Evolutionary conservation across 192 early-diverging fungal species (phyloP).

Genomic region (Powellomyces hirtus): DNA sequence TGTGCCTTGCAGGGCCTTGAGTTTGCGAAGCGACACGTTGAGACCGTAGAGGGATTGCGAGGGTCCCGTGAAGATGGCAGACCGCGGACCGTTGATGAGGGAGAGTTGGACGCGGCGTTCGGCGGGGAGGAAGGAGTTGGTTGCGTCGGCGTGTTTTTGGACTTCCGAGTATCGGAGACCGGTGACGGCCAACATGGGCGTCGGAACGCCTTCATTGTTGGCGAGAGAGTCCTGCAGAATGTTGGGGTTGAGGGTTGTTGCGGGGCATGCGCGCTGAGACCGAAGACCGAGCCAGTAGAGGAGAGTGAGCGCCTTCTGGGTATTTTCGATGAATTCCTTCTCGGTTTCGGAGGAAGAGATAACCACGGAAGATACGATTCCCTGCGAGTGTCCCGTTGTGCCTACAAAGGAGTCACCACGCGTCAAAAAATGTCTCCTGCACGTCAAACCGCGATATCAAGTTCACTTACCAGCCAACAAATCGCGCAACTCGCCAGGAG

Average conservation of each 20-base stretch:
- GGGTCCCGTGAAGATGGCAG: constrained; percentile 84
- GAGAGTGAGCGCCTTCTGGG: constrained; percentile 76
- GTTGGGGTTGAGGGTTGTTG: constrained; percentile 78
- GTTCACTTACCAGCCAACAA: constrained; percentile 44
- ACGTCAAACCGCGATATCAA: not conserved
- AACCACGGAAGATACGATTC: constrained; percentile 80
- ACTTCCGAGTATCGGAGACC: constrained; percentile 80
- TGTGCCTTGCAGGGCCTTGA: constrained; percentile 79
- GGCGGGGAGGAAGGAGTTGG: constrained; percentile 80
- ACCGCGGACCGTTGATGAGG: constrained; percentile 87
- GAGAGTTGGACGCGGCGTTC: constrained; percentile 83
- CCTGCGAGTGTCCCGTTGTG: constrained; percentile 89
- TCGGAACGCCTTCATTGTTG: constrained; percentile 88
- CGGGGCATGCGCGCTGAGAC: constrained; percentile 74
- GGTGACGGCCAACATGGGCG: constrained; percentile 88
- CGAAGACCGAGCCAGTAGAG: constrained; percentile 81
- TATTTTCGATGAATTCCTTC: constrained; percentile 72
- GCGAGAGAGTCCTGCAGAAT: constrained; percentile 86
- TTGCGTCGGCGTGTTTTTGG: constrained; percentile 78
- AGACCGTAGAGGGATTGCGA: constrained; percentile 90
- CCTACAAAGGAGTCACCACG: constrained; percentile 26
- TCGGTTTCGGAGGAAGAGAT: constrained; percentile 77
- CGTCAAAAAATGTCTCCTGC: constrained; percentile 5
- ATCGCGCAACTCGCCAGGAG: constrained; percentile 48
- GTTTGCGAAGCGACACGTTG: constrained; percentile 85